Conservation (phyloP, 139 green algal species). For the Chlorella ohadii region DNA sequence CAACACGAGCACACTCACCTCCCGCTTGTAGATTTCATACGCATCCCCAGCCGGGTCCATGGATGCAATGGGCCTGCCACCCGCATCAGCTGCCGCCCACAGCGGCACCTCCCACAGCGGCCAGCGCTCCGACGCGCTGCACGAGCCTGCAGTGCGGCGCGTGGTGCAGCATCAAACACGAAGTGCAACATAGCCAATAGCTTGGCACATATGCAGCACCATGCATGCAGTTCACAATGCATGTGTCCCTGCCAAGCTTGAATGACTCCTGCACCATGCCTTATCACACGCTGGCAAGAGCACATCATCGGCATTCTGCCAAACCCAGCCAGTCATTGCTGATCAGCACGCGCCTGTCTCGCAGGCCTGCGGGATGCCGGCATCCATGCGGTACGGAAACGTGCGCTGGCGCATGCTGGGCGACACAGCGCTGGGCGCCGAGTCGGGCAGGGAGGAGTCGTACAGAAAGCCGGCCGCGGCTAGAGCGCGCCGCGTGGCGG, state of each 20-base stretch:
- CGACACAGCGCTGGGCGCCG: neutral
- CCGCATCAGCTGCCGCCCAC: neutral
- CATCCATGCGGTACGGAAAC: conserved; percentile 3
- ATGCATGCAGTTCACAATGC: too few relatives aligned
- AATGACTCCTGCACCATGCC: too few relatives aligned
- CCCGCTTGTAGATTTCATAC: conserved; percentile 5
- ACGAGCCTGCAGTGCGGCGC: neutral
- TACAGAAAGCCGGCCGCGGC: neutral
- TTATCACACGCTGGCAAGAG: too few relatives aligned
- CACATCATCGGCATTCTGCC: too few relatives aligned
- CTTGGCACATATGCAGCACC: too few relatives aligned
- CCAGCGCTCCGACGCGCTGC: neutral
- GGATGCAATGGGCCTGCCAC: neutral
- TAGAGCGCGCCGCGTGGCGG: neutral
- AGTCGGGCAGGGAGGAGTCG: conserved; percentile 8
- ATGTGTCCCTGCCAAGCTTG: too few relatives aligned
- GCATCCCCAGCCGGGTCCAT: conserved; percentile 15
- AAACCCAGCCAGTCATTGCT: too few relatives aligned
- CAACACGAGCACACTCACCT: neutral
- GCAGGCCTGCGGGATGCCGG: conserved; percentile 6
- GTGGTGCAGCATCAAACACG: neutral
- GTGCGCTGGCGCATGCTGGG: neutral
- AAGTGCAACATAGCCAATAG: too few relatives aligned
- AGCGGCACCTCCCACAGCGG: neutral
- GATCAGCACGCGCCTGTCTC: neutral